These are phyloP conservation scores for Conticribra guillardii DNA, from an alignment of 108 stramenopile species.

Conservation along the genomic window DNA sequence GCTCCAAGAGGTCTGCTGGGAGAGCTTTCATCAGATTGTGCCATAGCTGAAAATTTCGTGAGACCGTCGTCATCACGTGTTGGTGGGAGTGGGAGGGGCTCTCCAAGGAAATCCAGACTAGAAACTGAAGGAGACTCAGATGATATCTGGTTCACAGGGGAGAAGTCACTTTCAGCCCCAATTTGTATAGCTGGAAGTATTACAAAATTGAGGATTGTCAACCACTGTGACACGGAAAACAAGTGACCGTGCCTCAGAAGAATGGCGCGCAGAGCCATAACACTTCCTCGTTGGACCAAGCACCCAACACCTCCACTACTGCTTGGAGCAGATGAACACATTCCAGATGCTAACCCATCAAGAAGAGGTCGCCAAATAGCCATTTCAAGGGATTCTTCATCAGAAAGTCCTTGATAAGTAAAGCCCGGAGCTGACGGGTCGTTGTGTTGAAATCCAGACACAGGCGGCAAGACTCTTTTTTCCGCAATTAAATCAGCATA, in stretches of 20 bases:
- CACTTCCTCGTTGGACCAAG: conserved; percentile 84
- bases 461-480: conserved; percentile 67
- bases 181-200: conserved; percentile 73
- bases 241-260: conserved; percentile 80
- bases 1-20: conserved; percentile 67
- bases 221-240: conserved; percentile 68
- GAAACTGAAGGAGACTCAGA: conserved; percentile 86
- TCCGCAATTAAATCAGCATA: conserved; percentile 87
- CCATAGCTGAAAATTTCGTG: conserved; percentile 58
- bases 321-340: conserved; percentile 60
- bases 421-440: conserved; percentile 61
- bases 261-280: conserved; percentile 79
- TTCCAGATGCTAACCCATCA: conserved; percentile 81
- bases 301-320: conserved; percentile 79
- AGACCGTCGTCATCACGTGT: conserved; percentile 70
- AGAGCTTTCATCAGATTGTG: conserved; percentile 64
- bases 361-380: conserved; percentile 82
- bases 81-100: conserved; percentile 70
- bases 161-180: conserved; percentile 68
- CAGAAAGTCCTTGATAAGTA: conserved; percentile 72
- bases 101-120: conserved; percentile 81
- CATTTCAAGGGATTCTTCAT: conserved; percentile 81
- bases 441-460: conserved; percentile 47
- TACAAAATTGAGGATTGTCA: conserved; percentile 61
- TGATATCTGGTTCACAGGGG: conserved; percentile 68